phyloP scores from a whole-genome alignment of 2,329 filamentous ascomycete species.

The Chalaropsis thielavioides region DNA sequence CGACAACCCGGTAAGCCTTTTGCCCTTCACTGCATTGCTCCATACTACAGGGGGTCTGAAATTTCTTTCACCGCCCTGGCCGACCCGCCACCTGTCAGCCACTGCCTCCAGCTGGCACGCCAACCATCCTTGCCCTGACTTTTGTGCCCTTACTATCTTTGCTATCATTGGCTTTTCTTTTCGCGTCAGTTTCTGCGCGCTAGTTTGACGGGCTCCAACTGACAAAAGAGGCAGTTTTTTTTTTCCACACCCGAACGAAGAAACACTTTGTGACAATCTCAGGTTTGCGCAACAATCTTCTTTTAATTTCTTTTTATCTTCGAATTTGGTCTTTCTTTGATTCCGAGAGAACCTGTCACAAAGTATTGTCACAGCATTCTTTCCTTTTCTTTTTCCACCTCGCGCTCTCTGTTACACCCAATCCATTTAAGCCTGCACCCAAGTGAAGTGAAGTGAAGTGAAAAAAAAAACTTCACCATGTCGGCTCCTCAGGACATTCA shows the following conservation, averaged over 20 bases:
- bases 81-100: not conserved
- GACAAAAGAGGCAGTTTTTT: not conserved
- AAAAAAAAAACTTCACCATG: slow-evolving; percentile 11
- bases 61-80: not conserved
- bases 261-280: slow-evolving; percentile 4
- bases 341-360: not conserved
- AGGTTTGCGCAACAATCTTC: slow-evolving; percentile 1
- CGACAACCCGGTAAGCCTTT: too few species aligned
- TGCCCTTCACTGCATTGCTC: too few species aligned
- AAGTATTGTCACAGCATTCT: not conserved
- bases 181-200: slow-evolving; percentile 2
- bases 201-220: not conserved
- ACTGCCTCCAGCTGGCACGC: not conserved
- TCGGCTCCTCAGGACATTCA: slow-evolving; percentile 28
- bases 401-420: not conserved
- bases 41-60: not conserved
- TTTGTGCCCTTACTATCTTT: not conserved
- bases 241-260: not conserved
- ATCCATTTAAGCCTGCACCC: not conserved
- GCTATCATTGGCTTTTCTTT: not conserved
- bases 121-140: not conserved
- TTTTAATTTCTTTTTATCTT: not conserved
- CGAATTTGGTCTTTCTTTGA: not conserved
- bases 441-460: not conserved
- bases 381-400: not conserved